Conservation (phyloP, 2,329 filamentous ascomycete species). For the Escovopsis sp. region DNA sequence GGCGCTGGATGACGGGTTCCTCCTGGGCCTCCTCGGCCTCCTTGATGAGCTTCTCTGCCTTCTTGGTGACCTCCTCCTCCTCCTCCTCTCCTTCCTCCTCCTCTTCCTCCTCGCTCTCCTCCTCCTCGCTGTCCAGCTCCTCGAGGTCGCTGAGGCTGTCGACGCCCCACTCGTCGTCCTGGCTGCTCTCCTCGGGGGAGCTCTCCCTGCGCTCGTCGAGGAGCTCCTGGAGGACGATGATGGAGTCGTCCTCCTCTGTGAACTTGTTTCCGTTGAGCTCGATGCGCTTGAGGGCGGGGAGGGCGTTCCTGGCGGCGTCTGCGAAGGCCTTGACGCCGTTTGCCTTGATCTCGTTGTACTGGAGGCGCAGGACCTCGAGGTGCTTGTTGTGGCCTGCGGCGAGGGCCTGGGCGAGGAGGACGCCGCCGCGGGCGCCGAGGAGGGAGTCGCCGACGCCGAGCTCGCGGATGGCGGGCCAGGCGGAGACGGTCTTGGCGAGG, state of each 20-base stretch:
- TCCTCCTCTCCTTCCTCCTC: conserved; percentile 48
- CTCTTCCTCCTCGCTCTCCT: conserved; percentile 54
- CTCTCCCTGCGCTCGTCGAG: conserved; percentile 69
- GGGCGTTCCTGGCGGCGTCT: conserved; percentile 47
- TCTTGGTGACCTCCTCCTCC: conserved; percentile 36
- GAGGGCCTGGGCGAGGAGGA: conserved; percentile 59
- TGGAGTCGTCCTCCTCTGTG: conserved; percentile 62
- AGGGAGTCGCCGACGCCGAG: conserved; percentile 83
- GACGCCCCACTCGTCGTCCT: conserved; percentile 71
- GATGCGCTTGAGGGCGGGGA: conserved; percentile 69
- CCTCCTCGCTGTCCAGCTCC: conserved; percentile 55
- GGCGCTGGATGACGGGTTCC: conserved; percentile 53
- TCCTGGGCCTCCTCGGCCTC: conserved; percentile 59
- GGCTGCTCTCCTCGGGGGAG: conserved; percentile 46
- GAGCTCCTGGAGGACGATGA: conserved; percentile 53
- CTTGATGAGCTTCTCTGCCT: conserved; percentile 50
- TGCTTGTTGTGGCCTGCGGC: conserved; percentile 61
- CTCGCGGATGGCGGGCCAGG: conserved; percentile 65
- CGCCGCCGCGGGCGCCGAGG: conserved; percentile 60
- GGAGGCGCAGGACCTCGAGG: conserved; percentile 66
- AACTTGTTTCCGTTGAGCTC: conserved; percentile 97
- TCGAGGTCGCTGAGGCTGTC: conserved; percentile 80
- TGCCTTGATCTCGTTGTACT: conserved; percentile 88
- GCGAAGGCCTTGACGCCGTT: conserved; percentile 59
- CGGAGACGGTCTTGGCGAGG: conserved; percentile 56